Base-by-base conservation (phyloP, 1,284 basidiomycete genomes). In the Cutaneotrichosporon dermatis region DNA sequence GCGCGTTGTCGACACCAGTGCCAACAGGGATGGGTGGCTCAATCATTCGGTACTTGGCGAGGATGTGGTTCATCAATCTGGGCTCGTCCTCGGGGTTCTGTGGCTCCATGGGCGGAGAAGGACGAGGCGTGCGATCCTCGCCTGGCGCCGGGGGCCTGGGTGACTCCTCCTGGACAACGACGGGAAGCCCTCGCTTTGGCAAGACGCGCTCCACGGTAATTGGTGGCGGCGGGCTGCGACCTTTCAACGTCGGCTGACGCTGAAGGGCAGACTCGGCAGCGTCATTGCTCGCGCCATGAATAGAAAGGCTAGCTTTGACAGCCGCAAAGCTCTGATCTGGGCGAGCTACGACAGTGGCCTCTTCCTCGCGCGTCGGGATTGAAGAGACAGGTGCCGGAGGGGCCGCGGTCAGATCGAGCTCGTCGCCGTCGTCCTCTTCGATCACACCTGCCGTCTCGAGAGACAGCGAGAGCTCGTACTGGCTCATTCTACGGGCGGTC, bases 51-150 rank as follows among this genome's bases (percentile, higher is more conserved):
- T 33, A 51, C 50, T 42, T 40, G 6, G 39, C 15, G 37, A 51
- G 37, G 25, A 51, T 51, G 15, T 51, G 37, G 16, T n/a, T 33
- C 50, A 33, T 51, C 16, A 51, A 51, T 51, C 50, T 51, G 11
- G 34, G 49, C 49, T 2, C n/a, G 8, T 50, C 35, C 12, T 50
- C 25, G 25, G 25, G 25, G 25, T n/a, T 6, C 16, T 36, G 12
- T 49, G 25, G 2, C 7, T 11, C 33, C 10, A 33, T 7, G 34
- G 45, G 8, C 25, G 25, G 25, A 25, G 25, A 11, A 34, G 45
- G 25, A 33, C 45, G 36, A 4, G 49, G 49, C 10, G 36, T 39
- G 36, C n/a, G 34, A 9, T 16, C 13, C 11, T 7, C 4, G 16
- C 5, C 25, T 16, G 39, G 13, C 4, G 50, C 15, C 36, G 50